Conservation (phyloP, 176 grass and related monocot species). For the Lolium multiflorum region DNA sequence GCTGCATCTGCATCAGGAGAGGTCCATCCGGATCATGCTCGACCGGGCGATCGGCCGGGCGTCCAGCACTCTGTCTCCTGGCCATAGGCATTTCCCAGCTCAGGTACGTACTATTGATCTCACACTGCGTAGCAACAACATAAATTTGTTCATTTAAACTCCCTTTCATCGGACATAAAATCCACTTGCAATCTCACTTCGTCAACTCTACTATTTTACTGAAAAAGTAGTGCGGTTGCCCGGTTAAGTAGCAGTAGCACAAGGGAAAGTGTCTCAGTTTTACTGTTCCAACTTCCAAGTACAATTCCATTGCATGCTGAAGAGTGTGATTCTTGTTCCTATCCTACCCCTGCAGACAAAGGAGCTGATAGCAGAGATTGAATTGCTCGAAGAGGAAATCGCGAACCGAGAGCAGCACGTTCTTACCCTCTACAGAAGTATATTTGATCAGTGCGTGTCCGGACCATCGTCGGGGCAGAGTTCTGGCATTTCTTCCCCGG, state of each 20-base stretch:
- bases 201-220: too few species aligned
- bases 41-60: slow-evolving; percentile 89
- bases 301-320: slow-evolving; percentile 2
- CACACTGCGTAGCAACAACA: neutral
- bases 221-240: neutral
- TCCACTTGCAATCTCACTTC: neutral
- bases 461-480: slow-evolving; percentile 78
- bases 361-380: slow-evolving; percentile 90
- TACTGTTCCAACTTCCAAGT: neutral
- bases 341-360: slow-evolving; percentile 60
- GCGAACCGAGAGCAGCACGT: slow-evolving; percentile 90
- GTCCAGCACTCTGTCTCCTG: slow-evolving; percentile 86
- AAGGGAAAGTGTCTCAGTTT: neutral
- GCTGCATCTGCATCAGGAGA: slow-evolving; percentile 89
- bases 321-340: neutral
- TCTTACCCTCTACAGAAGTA: slow-evolving; percentile 91
- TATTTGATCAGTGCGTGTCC: slow-evolving; percentile 85
- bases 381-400: slow-evolving; percentile 96
- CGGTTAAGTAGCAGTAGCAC: neutral
- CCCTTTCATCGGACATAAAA: neutral
- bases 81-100: slow-evolving; percentile 80
- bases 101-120: slow-evolving; percentile 62
- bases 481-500: slow-evolving; percentile 80
- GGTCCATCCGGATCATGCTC: slow-evolving; percentile 76
- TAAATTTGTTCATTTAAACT: neutral